Percentiles rank a stretch among this genome's conserved stretches.
Evolutionary conservation across 1,139 yeast genomes (phyloP).

Genomic region (Hansenula lynferdii): DNA sequence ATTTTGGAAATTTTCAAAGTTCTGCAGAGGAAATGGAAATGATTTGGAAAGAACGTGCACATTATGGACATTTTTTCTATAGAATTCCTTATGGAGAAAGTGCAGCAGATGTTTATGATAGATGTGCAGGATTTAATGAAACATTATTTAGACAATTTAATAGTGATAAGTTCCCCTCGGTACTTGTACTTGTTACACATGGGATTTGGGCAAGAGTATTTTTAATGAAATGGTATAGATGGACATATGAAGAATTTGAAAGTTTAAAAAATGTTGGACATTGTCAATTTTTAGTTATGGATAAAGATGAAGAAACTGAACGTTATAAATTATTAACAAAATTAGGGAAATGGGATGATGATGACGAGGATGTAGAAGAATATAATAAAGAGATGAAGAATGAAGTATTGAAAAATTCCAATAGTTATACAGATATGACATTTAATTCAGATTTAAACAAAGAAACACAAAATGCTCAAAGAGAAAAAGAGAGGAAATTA

Average conservation of each 20-base stretch:
- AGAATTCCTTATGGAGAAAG: constrained; percentile 91
- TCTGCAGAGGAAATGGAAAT: constrained; percentile 71
- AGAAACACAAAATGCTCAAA: constrained; percentile 11
- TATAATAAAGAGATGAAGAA: constrained; percentile 17
- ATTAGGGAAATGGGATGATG: constrained; percentile 58
- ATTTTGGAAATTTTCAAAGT: constrained; percentile 88
- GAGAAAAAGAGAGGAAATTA: constrained; percentile 17
- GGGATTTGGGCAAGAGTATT: constrained; percentile 94
- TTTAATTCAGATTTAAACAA: constrained; percentile 4
- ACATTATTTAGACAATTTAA: constrained; percentile 77
- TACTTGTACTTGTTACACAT: constrained; percentile 81
- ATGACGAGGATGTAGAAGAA: constrained; percentile 25
- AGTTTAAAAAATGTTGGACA: constrained; percentile 76
- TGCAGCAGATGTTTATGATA: constrained; percentile 91
- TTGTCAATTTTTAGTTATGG: constrained; percentile 79
- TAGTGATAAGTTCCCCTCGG: constrained; percentile 59
- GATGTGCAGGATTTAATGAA: constrained; percentile 87
- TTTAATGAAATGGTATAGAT: constrained; percentile 87
- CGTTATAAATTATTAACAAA: constrained; percentile 49
- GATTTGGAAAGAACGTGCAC: constrained; percentile 78
- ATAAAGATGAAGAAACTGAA: constrained; percentile 39
- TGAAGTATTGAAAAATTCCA: constrained; percentile 19
- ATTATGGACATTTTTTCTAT: constrained; percentile 88
- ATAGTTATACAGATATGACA: constrained; percentile 19
- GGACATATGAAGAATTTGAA: constrained; percentile 90